Base-by-base conservation (phyloP, 2,329 filamentous ascomycete species). In the Xylaria sp. region DNA sequence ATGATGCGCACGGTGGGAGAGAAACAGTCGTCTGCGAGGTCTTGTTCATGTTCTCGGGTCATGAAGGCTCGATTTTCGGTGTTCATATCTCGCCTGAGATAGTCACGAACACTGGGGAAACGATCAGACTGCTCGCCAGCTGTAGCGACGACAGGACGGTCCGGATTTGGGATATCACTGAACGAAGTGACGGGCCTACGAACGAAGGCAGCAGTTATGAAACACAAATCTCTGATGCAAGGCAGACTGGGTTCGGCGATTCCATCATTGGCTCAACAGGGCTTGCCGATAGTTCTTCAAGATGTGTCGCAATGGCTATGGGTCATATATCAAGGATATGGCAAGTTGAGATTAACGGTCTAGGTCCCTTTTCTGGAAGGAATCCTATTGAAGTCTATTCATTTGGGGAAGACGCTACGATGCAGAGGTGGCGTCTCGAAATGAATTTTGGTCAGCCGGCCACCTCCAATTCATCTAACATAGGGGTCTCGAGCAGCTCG, bases 61-160 rank as follows among this genome's bases (percentile, higher is more conserved):
- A 99, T 76, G 94, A 98, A 76, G 96, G 96, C 0, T 98, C 95
- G 0, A 91, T 99, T 34, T 99, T 98, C 74, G 94, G 94, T 1
- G 92, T 99, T 2, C 86, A 90, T 39, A 91, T 98, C 44, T 97
- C 94, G 0, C 82, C 86, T 0, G 77, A 82, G 73, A 79, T 91
- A 23, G 70, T 71, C 7, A 73, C 81, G 25, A 70, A 78, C 1
- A 78, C 81, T 15, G 82, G 82, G 0, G 77, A 76, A 7, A 78
- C 78, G 23, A 82, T 83, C 32, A 85, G 92, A 61, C 80, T 97
- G n/a, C 84, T 99, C 41, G 92, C 91, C 15, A 98, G 93, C 75
- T 99, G 96, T 78, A 98, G 95, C 76, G 96, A 99, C 77, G 96
- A 99, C 80, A 88, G 96, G 60, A 97, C 94, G 0, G 89, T 99